phyloP scores from a whole-genome alignment of 306 rosid species.

The Ochetophila trinervis region DNA sequence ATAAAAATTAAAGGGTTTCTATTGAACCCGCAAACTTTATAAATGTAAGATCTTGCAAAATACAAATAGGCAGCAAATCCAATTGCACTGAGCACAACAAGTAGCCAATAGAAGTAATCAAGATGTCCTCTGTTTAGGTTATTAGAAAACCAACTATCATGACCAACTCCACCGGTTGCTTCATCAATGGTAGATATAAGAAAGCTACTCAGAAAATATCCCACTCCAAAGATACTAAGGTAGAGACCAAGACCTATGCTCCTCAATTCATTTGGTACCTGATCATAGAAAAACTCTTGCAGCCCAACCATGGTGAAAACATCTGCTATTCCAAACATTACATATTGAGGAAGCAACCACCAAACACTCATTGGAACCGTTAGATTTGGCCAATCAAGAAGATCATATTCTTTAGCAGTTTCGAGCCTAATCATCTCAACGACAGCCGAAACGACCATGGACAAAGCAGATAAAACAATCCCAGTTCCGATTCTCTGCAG shows the following conservation, averaged over 20 bases:
- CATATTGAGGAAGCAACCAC: conserved; percentile 20
- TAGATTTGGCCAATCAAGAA: conserved; percentile 18
- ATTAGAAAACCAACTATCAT: conserved; percentile 26
- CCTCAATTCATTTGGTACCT: conserved; percentile 20
- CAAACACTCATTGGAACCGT: conserved; percentile 34
- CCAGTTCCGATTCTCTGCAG: conserved; percentile 32
- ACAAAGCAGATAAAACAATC: conserved; percentile 8
- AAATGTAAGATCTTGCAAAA: conserved; percentile 16
- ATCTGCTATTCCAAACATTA: not conserved
- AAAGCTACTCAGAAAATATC: conserved; percentile 21
- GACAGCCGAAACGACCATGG: conserved; percentile 28
- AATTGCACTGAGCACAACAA: conserved; percentile 11
- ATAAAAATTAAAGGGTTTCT: no score
- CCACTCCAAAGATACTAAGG: conserved; percentile 26
- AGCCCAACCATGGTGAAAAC: conserved; percentile 7
- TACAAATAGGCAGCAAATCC: conserved; percentile 7
- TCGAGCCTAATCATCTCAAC: conserved; percentile 24
- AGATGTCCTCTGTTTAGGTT: conserved; percentile 25
- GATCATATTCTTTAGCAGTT: conserved; percentile 9
- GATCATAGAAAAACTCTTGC: conserved; percentile 26
- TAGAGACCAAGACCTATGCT: conserved; percentile 24
- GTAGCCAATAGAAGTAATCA: conserved; percentile 27
- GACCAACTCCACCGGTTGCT: conserved; percentile 20
- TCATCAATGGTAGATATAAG: conserved; percentile 13
- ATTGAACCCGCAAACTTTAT: not conserved